These are phyloP conservation scores for Globisporangium carolinianum DNA, from an alignment of 352 stramenopile species.

Conservation along the genomic window DNA sequence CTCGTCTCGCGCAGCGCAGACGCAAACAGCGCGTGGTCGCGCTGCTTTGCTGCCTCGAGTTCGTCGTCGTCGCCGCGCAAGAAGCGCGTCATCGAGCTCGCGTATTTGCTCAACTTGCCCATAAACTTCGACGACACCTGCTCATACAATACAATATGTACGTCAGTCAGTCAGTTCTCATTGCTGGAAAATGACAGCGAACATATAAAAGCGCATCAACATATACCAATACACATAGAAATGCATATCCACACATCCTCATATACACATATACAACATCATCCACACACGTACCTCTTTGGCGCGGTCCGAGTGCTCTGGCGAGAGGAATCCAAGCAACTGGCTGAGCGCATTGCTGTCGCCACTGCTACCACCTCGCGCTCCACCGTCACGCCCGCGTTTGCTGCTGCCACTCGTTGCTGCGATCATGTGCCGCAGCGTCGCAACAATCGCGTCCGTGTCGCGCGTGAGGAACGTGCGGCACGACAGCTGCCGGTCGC, in stretches of 20 bases:
- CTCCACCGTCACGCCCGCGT: constrained; percentile 26
- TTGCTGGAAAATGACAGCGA: too few species aligned
- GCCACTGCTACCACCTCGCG: not conserved
- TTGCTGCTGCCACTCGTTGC: constrained; percentile 25
- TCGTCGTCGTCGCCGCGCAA: constrained; percentile 57
- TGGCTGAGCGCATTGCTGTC: constrained; percentile 30
- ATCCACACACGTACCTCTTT: constrained; percentile 39
- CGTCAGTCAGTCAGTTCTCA: not conserved
- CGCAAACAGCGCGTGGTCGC: constrained; percentile 28
- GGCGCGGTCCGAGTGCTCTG: constrained; percentile 63
- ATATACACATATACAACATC: not conserved
- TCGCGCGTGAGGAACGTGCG: constrained; percentile 66
- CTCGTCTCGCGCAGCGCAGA: constrained; percentile 47
- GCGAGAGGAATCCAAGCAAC: constrained; percentile 58
- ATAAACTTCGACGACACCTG: constrained; percentile 73
- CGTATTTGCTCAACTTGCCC: constrained; percentile 57
- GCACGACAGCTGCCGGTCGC: constrained; percentile 43
- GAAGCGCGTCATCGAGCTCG: constrained; percentile 53
- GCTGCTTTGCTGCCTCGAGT: constrained; percentile 17
- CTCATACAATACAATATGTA: not conserved
- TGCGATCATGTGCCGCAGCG: constrained; percentile 64
- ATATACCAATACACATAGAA: too few species aligned
- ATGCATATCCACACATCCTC: too few species aligned
- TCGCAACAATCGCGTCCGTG: constrained; percentile 61
- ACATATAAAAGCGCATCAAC: too few species aligned